A percentile compares a stretch with the other conserved stretches of the same genome.
phyloP scores from a whole-genome alignment of 2,329 filamentous ascomycete species.

The Arthrobotrys pseudoclavata region DNA sequence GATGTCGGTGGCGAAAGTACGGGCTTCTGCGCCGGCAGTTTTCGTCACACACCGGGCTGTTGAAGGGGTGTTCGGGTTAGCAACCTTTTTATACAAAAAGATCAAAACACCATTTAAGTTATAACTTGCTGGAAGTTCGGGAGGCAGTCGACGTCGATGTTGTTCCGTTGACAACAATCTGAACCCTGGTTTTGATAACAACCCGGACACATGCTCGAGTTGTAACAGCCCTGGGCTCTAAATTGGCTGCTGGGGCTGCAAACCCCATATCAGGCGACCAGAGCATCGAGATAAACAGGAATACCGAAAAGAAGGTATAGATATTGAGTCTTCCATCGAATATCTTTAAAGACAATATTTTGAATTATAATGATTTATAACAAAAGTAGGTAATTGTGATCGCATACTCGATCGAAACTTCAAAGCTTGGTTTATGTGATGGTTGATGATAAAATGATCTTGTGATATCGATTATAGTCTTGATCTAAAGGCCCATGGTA shows the following conservation, averaged over 20 bases:
- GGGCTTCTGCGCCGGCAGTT: constrained; percentile 19
- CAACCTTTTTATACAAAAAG: not conserved
- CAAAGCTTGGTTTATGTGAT: not conserved
- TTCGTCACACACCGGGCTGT: constrained; percentile 40
- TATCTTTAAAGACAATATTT: constrained; percentile 27
- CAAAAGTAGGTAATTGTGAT: no score
- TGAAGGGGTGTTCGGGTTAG: not conserved
- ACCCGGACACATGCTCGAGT: constrained; percentile 26
- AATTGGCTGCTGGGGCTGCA: constrained; percentile 5
- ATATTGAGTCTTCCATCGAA: not conserved
- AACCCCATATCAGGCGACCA: constrained; percentile 1
- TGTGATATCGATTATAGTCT: not conserved
- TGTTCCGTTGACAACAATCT: constrained; percentile 18
- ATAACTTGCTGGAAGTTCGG: constrained; percentile 26
- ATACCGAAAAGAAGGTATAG: constrained; percentile 7
- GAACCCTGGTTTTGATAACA: constrained; percentile 25
- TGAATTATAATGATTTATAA: no score
- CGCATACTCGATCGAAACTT: not conserved
- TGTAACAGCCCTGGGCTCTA: constrained; percentile 19
- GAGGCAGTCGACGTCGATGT: constrained; percentile 28
- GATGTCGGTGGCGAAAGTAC: constrained; percentile 27
- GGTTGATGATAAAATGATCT: not conserved
- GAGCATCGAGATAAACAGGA: constrained; percentile 17
- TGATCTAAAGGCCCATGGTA: not conserved
- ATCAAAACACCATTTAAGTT: not conserved